Evolutionary conservation across 495 filamentous ascomycete species (phyloP).

Genomic region (Podospora pseudoanserina): DNA sequence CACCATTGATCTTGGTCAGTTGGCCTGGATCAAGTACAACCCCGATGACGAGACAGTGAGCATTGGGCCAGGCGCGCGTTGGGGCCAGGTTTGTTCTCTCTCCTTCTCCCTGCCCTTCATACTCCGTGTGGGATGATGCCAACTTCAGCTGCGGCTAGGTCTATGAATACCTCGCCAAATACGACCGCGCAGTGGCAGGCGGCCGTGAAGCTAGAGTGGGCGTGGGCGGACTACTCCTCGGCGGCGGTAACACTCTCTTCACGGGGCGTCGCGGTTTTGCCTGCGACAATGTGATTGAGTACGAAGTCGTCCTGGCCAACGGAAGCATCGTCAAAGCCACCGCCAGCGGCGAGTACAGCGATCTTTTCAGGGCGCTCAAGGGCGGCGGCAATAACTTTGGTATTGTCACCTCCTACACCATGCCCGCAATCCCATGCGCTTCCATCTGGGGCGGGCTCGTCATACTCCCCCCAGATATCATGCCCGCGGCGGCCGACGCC

Average conservation of each 20-base stretch:
- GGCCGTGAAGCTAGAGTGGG: constrained; percentile 56
- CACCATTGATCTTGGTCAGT: constrained; percentile 49
- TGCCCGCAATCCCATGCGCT: constrained; percentile 5
- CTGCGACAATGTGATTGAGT: constrained; percentile 44
- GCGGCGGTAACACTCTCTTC: neutral
- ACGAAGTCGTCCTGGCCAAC: constrained; percentile 47
- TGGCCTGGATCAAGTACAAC: constrained; percentile 42
- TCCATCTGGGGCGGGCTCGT: constrained; percentile 1
- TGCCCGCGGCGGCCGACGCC: neutral
- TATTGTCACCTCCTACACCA: constrained; percentile 44
- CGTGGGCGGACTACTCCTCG: constrained; percentile 33
- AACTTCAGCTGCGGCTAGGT: constrained; percentile 45
- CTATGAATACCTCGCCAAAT: constrained; percentile 45
- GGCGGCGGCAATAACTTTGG: constrained; percentile 58
- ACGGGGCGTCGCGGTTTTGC: constrained; percentile 31
- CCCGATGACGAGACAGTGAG: constrained; percentile 32
- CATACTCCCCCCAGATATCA: neutral
- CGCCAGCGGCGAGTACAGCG: constrained; percentile 40
- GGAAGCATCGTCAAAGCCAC: constrained; percentile 39
- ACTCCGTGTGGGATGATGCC: too few relatives aligned
- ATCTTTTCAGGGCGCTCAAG: constrained; percentile 57
- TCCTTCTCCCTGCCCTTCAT: too few relatives aligned
- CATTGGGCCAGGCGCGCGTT: constrained; percentile 47
- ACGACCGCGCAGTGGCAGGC: constrained; percentile 49
- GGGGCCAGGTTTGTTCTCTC: constrained; percentile 36